Conservation (phyloP, 176 grass and related monocot species). For the Leersia perrieri region DNA sequence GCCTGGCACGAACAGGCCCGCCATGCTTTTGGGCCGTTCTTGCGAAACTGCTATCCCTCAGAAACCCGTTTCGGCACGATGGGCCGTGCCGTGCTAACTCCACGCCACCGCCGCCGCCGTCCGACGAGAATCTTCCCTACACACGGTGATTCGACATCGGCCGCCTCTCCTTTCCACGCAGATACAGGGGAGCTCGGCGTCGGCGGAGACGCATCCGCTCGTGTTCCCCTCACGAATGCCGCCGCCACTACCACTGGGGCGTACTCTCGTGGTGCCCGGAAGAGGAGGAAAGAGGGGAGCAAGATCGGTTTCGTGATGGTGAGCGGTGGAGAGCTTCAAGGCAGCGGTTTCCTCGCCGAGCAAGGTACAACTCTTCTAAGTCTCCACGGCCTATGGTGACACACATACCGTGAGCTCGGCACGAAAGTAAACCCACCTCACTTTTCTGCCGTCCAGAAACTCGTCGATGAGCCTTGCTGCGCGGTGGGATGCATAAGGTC, state of each 20-base stretch:
- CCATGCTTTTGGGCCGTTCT: too few relatives aligned
- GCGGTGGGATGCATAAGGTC: not conserved
- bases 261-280: not conserved
- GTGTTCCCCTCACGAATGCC: not conserved
- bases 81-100: too few relatives aligned
- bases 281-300: not conserved
- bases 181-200: not conserved
- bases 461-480: not conserved
- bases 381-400: not conserved
- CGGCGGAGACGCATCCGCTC: too few relatives aligned
- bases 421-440: not conserved
- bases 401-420: not conserved
- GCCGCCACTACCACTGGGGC: not conserved
- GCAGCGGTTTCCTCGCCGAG: not conserved
- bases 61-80: too few relatives aligned
- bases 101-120: not conserved
- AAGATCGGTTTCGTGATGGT: not conserved
- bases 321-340: not conserved
- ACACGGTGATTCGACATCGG: not conserved
- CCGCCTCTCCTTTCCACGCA: not conserved
- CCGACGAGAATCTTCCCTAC: not conserved
- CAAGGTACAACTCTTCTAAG: not conserved
- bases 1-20: too few relatives aligned
- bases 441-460: not conserved
- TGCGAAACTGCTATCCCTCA: too few relatives aligned